Evolutionary conservation across 371 early-diverging fungal genomes (phyloP).

Genomic region (Rhizopus microsporus): DNA sequence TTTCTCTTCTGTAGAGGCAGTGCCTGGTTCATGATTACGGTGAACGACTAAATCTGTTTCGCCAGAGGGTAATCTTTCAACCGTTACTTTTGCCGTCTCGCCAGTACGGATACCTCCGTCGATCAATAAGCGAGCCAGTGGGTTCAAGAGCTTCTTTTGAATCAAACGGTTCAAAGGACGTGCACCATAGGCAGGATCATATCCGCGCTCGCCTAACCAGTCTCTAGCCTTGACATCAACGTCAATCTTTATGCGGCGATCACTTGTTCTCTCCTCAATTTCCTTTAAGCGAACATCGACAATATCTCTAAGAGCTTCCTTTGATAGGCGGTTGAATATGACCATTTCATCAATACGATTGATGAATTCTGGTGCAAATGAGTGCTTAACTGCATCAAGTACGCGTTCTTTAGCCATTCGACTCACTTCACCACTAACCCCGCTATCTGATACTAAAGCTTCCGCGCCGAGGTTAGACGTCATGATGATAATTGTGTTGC

Average conservation of each 20-base stretch:
- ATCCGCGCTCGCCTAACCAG: constrained; percentile 78
- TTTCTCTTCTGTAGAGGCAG: constrained; percentile 21
- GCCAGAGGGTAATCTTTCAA: constrained; percentile 26
- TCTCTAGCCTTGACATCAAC: constrained; percentile 72
- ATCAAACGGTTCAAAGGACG: constrained; percentile 82
- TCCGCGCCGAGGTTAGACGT: constrained; percentile 86
- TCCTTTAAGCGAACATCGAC: constrained; percentile 78
- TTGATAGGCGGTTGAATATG: constrained; percentile 69
- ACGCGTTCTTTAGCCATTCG: constrained; percentile 59
- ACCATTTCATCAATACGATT: constrained; percentile 90
- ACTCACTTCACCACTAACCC: constrained; percentile 47
- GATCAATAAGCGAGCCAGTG: constrained; percentile 76
- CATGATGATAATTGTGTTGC: constrained; percentile 91
- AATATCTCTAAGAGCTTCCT: constrained; percentile 68
- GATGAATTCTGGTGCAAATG: constrained; percentile 90
- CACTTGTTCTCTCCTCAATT: constrained; percentile 74
- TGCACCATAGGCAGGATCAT: constrained; percentile 89
- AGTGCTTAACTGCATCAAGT: constrained; percentile 70
- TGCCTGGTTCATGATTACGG: constrained; percentile 46
- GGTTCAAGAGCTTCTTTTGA: constrained; percentile 80
- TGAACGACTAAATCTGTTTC: constrained; percentile 36
- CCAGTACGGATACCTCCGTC: constrained; percentile 74
- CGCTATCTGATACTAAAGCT: constrained; percentile 60
- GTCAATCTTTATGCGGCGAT: constrained; percentile 72
- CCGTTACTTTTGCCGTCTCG: constrained; percentile 59